A percentile compares a stretch with the other conserved stretches of the same genome.
These are phyloP conservation scores for Lagenidium giganteum DNA, from an alignment of 352 stramenopile genomes.

Conservation along the genomic window DNA sequence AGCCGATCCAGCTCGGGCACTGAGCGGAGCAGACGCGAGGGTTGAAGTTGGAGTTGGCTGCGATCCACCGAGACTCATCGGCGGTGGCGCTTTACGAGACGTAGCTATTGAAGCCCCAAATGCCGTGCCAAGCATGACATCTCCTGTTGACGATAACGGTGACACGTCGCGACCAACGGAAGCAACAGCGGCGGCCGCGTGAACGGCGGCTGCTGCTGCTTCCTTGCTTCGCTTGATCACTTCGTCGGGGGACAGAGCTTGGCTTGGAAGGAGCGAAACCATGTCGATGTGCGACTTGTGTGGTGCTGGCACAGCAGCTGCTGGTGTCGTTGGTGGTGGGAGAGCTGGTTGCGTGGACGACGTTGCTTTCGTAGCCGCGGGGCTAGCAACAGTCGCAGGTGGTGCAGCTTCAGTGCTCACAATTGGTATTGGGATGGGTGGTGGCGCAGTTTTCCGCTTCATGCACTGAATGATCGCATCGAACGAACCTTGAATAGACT, in stretches of 20 bases:
- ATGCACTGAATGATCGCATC: slow-evolving; percentile 84
- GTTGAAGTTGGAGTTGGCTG: neutral
- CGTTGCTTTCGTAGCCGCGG: neutral
- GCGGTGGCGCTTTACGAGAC: slow-evolving; percentile 9
- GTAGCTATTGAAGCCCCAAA: slow-evolving; percentile 28
- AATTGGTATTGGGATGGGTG: slow-evolving; percentile 60
- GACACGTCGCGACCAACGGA: slow-evolving; percentile 42
- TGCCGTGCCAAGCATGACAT: slow-evolving; percentile 42
- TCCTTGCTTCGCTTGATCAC: slow-evolving; percentile 87
- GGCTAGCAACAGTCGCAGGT: neutral
- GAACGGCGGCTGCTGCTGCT: slow-evolving; percentile 61
- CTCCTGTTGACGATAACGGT: slow-evolving; percentile 36
- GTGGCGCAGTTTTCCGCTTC: slow-evolving; percentile 72
- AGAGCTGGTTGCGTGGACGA: slow-evolving; percentile 7
- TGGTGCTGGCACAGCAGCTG: slow-evolving; percentile 33
- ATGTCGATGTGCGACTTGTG: slow-evolving; percentile 83
- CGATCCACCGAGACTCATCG: too few relatives aligned
- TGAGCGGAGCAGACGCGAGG: neutral
- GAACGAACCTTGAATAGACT: slow-evolving; percentile 77
- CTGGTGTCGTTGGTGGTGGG: slow-evolving; percentile 24
- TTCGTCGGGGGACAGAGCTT: slow-evolving; percentile 61
- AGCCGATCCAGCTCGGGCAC: too few relatives aligned
- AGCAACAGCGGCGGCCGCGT: slow-evolving; percentile 62
- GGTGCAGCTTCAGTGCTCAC: slow-evolving; percentile 1
- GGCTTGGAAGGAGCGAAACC: slow-evolving; percentile 47